Percentiles rank a stretch among this genome's conserved stretches.
phyloP scores from a whole-genome alignment of 805 yeast species.

The Starmerella vaccinii region DNA sequence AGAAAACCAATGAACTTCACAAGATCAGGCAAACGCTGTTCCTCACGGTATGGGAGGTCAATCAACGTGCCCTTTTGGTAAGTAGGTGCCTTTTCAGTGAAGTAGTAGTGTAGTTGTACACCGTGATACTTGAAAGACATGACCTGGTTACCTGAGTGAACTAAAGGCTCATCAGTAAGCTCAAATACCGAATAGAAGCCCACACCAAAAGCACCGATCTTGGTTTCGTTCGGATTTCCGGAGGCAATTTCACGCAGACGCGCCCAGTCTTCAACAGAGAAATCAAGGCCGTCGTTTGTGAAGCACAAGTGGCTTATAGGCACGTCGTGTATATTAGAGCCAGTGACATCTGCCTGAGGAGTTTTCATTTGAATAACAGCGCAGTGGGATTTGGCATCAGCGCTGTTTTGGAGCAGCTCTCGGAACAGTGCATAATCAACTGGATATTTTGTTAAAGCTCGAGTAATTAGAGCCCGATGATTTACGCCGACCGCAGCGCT shows the following conservation, averaged over 20 bases:
- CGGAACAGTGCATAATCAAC: slow-evolving; percentile 36
- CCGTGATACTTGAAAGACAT: slow-evolving; percentile 34
- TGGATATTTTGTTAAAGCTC: slow-evolving; percentile 36
- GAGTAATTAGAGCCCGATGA: slow-evolving; percentile 35
- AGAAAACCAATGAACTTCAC: slow-evolving; percentile 32
- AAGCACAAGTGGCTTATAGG: slow-evolving; percentile 26
- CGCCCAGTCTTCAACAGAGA: slow-evolving; percentile 33
- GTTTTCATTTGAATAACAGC: slow-evolving; percentile 29
- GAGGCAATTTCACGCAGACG: slow-evolving; percentile 35
- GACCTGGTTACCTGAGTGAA: slow-evolving; percentile 37
- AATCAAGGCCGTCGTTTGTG: slow-evolving; percentile 31
- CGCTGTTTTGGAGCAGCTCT: slow-evolving; percentile 35
- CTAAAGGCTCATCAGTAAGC: slow-evolving; percentile 69
- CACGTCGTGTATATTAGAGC: slow-evolving; percentile 25
- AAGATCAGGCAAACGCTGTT: slow-evolving; percentile 29
- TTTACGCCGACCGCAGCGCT: slow-evolving; percentile 33
- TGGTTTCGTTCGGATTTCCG: slow-evolving; percentile 37
- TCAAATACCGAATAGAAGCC: slow-evolving; percentile 66
- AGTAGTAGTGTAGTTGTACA: slow-evolving; percentile 32
- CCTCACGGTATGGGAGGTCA: slow-evolving; percentile 31
- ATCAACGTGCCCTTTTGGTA: slow-evolving; percentile 31
- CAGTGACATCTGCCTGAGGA: slow-evolving; percentile 13
- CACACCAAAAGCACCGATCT: slow-evolving; percentile 38
- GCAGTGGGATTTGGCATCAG: slow-evolving; percentile 33
- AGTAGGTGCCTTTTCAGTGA: slow-evolving; percentile 20